Evolutionary conservation across 2,329 filamentous ascomycete species (phyloP).

Genomic region (Pleoardoris graminearum): DNA sequence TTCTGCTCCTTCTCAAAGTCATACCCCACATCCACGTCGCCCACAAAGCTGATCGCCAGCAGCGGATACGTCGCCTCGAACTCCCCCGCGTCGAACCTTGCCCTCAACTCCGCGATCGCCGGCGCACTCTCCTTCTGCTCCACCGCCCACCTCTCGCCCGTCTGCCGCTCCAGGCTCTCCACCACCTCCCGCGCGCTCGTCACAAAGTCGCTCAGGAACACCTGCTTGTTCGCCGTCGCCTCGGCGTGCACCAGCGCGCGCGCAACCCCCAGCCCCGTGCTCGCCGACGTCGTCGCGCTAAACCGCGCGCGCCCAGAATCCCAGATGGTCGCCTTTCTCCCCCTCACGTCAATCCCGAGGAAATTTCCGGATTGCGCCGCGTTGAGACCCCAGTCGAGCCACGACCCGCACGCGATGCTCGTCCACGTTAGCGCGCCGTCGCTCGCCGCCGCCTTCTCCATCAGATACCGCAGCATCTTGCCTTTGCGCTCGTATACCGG

Average conservation of each 20-base stretch:
- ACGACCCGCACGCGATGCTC: constrained; percentile 25
- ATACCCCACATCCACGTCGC: constrained; percentile 27
- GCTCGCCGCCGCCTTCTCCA: constrained; percentile 22
- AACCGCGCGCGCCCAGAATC: constrained; percentile 24
- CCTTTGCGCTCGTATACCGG: constrained; percentile 46
- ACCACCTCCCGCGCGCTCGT: constrained; percentile 19
- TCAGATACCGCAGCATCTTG: constrained; percentile 41
- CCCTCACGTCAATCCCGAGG: constrained; percentile 25
- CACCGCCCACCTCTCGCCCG: constrained; percentile 17
- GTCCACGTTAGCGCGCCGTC: constrained; percentile 23
- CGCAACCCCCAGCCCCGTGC: constrained; percentile 26
- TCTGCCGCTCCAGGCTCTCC: constrained; percentile 17
- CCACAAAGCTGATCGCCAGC: constrained; percentile 23
- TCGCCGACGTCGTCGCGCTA: constrained; percentile 21
- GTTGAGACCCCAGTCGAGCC: constrained; percentile 30
- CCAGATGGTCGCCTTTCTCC: constrained; percentile 20
- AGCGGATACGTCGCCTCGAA: constrained; percentile 20
- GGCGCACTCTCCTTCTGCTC: constrained; percentile 12
- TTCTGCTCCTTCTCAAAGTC: constrained; percentile 27
- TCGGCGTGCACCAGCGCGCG: constrained; percentile 11
- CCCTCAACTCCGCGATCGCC: constrained; percentile 12
- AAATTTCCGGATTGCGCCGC: constrained; percentile 24
- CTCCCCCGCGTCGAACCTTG: constrained; percentile 24
- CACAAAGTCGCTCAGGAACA: constrained; percentile 30
- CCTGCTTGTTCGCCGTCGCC: constrained; percentile 23